These are phyloP conservation scores for Spiromastix sp. DNA, from an alignment of 2,329 filamentous ascomycete genomes.

Conservation along the genomic window DNA sequence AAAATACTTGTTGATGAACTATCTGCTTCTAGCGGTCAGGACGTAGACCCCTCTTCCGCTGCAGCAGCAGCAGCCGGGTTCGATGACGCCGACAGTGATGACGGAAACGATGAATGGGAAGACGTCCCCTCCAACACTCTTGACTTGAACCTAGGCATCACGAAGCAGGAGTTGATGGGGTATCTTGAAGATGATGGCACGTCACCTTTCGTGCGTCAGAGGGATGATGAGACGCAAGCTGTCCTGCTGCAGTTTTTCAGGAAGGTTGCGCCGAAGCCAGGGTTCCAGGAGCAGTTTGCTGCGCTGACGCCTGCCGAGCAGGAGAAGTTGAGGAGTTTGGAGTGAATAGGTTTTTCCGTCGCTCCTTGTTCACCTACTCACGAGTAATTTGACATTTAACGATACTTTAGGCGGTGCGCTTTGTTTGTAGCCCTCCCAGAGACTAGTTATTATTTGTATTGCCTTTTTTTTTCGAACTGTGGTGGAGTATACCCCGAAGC, in stretches of 20 bases:
- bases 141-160: constrained; percentile 61
- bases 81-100: constrained; percentile 51
- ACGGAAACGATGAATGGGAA: constrained; percentile 79
- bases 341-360: neutral
- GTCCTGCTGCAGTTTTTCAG: constrained; percentile 77
- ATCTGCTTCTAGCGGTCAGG: constrained; percentile 60
- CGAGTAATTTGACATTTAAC: too few relatives aligned
- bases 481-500: too few relatives aligned
- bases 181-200: constrained; percentile 49
- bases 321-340: constrained; percentile 23
- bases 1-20: constrained; percentile 94
- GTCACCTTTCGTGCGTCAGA: constrained; percentile 46
- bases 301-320: constrained; percentile 44
- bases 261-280: constrained; percentile 41
- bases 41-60: constrained; percentile 42
- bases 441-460: too few relatives aligned
- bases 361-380: too few relatives aligned
- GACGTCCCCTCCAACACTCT: constrained; percentile 67
- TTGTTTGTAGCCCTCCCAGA: too few relatives aligned
- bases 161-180: constrained; percentile 70
- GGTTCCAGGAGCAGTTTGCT: constrained; percentile 45
- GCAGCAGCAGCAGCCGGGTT: constrained; percentile 48
- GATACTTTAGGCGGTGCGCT: too few relatives aligned
- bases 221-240: constrained; percentile 82
- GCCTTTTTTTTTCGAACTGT: too few relatives aligned